phyloP scores from a whole-genome alignment of 306 rosid genomes.

The Hippophae tibetana region DNA sequence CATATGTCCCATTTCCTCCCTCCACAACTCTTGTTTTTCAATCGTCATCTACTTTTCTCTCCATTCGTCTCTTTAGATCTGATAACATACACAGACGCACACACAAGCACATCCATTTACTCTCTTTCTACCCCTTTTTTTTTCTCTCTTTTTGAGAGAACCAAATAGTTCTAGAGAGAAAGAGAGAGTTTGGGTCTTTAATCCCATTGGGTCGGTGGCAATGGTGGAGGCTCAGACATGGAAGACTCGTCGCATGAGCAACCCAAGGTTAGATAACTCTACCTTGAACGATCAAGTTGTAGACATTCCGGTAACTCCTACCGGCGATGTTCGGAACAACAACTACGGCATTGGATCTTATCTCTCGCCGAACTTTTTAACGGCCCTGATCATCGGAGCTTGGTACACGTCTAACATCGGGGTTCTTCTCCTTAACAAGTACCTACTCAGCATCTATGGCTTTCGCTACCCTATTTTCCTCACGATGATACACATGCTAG shows the following conservation, averaged over 20 bases:
- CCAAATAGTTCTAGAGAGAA: conserved; percentile 7
- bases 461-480: conserved; percentile 82
- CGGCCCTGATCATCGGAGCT: conserved; percentile 48
- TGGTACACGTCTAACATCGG: conserved; percentile 95
- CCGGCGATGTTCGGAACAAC: conserved; percentile 44
- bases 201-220: conserved; percentile 8
- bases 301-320: conserved; percentile 65
- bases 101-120: too few species aligned
- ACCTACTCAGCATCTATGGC: conserved; percentile 78
- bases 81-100: background rate
- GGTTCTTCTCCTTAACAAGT: conserved; percentile 82
- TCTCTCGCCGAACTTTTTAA: conserved; percentile 30
- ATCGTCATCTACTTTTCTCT: conserved; percentile 5
- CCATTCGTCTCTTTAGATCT: conserved; percentile 21
- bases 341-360: conserved; percentile 18
- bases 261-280: conserved; percentile 42
- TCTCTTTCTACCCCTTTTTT: background rate
- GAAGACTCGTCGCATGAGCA: conserved; percentile 87
- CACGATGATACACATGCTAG: conserved; percentile 91
- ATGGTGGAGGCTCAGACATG: conserved; percentile 95
- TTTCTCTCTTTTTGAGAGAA: background rate
- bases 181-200: background rate
- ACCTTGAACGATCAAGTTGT: conserved; percentile 38
- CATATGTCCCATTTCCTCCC: background rate
- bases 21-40: background rate